Evolutionary conservation across 2,329 filamentous ascomycete species (phyloP), one percentile per base, ranked within the genome.

Genomic region (Moelleriella libera): DNA sequence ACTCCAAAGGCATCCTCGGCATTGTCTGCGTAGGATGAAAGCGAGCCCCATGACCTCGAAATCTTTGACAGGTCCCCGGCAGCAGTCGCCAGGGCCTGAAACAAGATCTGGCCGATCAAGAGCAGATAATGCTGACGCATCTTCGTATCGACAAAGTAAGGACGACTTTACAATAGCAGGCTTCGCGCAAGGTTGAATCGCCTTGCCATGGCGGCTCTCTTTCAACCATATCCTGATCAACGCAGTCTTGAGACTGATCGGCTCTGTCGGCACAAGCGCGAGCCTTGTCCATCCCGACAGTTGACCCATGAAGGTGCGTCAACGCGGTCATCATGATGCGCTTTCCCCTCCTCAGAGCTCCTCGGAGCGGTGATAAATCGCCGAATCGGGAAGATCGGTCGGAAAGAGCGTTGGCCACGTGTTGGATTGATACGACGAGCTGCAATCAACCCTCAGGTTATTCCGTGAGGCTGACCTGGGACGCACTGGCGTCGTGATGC

Each of bases 11-110:
- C 55, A 46, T 62, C 51, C 14, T 66, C 67, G 3, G 60, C 52
- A 48, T 74, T 74, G 55, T 74, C 70, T 7, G 50, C 53, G 52
- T 74, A 75, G 1, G 67, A 61, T 10, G 66, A 65, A 37, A 75
- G 58, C 53, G 74, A 65, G 52, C 70, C 70, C 69, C 69, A 73
- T 51, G 58, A 57, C 32, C 50, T 52, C 28, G 55, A 57, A 34
- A 63, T 61, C 32, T 53, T 46, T 43, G 50, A 54, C 46, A 62
- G 52, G 48, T 64, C 61, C 1, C 55, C 60, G 12, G 59, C 46
- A n/a, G 7, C 11, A 14, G 9, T 3, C 9, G 40, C 40, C 10
- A 41, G 7, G n/a, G 40, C 11, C 10, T 9, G 9, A 41, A 41
- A 14, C 40, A 41, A 41, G 40, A 9, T 7, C 40, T 9, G 9